These are phyloP conservation scores for Mollisia scopiformis DNA, from an alignment of 2,329 filamentous ascomycete species.

Conservation along the genomic window DNA sequence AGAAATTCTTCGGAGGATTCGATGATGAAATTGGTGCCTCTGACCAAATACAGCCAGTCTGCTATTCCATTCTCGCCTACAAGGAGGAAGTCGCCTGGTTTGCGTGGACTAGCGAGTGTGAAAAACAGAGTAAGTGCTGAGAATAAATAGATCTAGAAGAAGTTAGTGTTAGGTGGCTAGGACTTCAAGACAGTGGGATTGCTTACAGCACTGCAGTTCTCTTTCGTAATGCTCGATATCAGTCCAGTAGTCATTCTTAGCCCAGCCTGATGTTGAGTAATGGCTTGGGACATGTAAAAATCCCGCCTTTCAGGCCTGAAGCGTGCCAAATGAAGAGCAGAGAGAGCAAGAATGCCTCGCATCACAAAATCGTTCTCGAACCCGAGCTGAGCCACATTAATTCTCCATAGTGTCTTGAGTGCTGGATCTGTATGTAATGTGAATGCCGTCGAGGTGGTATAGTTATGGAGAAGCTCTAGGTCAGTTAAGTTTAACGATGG, in stretches of 20 bases:
- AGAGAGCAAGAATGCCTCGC: slow-evolving; percentile 50
- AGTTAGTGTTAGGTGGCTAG: background rate
- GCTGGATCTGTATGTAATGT: slow-evolving; percentile 47
- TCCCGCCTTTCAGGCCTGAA: slow-evolving; percentile 41
- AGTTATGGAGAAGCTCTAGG: slow-evolving; percentile 57
- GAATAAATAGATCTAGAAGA: slow-evolving; percentile 40
- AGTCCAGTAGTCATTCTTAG: slow-evolving; percentile 37
- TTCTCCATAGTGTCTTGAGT: slow-evolving; percentile 49
- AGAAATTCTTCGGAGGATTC: slow-evolving; percentile 31
- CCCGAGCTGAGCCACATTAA: slow-evolving; percentile 49
- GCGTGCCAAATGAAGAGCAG: slow-evolving; percentile 51
- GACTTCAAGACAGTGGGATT: background rate
- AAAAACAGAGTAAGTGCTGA: slow-evolving; percentile 42
- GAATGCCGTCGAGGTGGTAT: slow-evolving; percentile 49
- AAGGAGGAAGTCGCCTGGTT: slow-evolving; percentile 41
- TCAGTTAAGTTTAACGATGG: slow-evolving; percentile 44
- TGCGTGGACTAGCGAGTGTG: slow-evolving; percentile 40
- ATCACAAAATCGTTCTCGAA: slow-evolving; percentile 51
- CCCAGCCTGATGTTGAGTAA: slow-evolving; percentile 39
- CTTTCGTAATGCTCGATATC: slow-evolving; percentile 36
- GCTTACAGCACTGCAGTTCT: slow-evolving; percentile 37
- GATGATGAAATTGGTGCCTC: slow-evolving; percentile 40
- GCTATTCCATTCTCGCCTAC: slow-evolving; percentile 38
- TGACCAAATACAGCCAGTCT: slow-evolving; percentile 43
- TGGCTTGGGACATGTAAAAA: slow-evolving; percentile 43